These are phyloP conservation scores for Yamadazyma songkhlaensis DNA, from an alignment of 1,139 yeast genomes.

Conservation along the genomic window DNA sequence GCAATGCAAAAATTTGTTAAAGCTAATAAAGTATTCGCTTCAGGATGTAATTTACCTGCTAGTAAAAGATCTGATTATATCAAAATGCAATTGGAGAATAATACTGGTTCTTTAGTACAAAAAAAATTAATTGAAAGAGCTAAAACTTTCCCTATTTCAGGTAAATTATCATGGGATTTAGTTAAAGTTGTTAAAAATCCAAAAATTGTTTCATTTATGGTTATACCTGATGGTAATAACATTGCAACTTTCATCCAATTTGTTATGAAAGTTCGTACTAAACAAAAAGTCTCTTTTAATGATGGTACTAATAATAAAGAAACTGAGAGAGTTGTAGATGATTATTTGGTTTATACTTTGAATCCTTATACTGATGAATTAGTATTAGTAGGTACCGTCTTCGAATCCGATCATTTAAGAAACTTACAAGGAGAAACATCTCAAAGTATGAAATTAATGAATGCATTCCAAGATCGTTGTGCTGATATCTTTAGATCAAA, in stretches of 20 bases:
- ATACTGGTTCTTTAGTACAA: conserved; percentile 33
- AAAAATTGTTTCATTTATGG: conserved; percentile 59
- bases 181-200: conserved; percentile 69
- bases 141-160: conserved; percentile 51
- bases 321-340: conserved; percentile 61
- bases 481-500: conserved; percentile 33
- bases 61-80: conserved; percentile 28
- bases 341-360: conserved; percentile 72
- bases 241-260: conserved; percentile 69
- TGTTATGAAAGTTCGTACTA: conserved; percentile 72
- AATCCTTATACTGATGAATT: conserved; percentile 69
- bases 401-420: conserved; percentile 57
- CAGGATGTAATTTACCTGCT: conserved; percentile 33
- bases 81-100: conserved; percentile 29
- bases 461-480: conserved; percentile 22
- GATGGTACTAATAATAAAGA: conserved; percentile 33
- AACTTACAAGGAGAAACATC: conserved; percentile 32
- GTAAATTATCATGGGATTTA: conserved; percentile 73
- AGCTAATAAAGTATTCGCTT: conserved; percentile 43
- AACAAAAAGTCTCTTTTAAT: conserved; percentile 59
- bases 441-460: conserved; percentile 23
- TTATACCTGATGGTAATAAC: conserved; percentile 65
- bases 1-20: conserved; percentile 42
- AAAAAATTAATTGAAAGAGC: conserved; percentile 29
- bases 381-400: conserved; percentile 74